Base-by-base conservation (phyloP, 2,329 filamentous ascomycete genomes). In the Cadophora sp. region DNA sequence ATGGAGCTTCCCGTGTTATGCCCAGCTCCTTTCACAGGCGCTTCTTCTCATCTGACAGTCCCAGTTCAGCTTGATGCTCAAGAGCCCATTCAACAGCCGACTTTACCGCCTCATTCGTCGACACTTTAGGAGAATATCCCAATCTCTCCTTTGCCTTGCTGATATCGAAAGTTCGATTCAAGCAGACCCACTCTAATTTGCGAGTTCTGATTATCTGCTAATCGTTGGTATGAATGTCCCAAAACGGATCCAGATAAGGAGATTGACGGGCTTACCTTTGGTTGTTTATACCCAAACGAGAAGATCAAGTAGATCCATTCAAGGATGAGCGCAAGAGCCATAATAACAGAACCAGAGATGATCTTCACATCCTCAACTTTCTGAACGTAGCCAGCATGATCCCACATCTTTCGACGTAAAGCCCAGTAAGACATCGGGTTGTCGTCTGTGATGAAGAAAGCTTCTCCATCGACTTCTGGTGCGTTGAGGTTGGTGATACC, bases 361-460 rank as follows among this genome's bases (percentile, higher is more conserved):
- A 62, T 18, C 11, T 48, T 63, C n/a, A 58, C 53, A 14, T 62
- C 55, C 4, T 62, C 56, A 13, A 30, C 27, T 14, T 61, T 51
- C 3, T 48, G 53, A 16, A 36, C 30, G 41, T 65, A 36, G 7
- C 65, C 65, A 18, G 56, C 58, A 3, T 61, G 41, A 5, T 14
- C 39, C 61, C 61, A 66, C 8, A 67, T 43, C 22, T 58, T 59
- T 24, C 64, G 47, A 18, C 61, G 58, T 20, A 67, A 67, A 3
- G 16, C 56, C 67, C 67, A 66, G 43, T 64, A 68, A 14, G 51
- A 45, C 14, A 66, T 64, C 3, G 64, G 65, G 11, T 66, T 55
- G 18, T 47, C 67, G 24, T 69, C 66, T 8, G 67, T 66, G 58
- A 69, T 62, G 47, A 61, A 58, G 45, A 69, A 69, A 4, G 61